A percentile compares a stretch with the other conserved stretches of the same genome.
Conservation (phyloP, 2,329 filamentous ascomycete species). For the Diplodia intermedia region DNA sequence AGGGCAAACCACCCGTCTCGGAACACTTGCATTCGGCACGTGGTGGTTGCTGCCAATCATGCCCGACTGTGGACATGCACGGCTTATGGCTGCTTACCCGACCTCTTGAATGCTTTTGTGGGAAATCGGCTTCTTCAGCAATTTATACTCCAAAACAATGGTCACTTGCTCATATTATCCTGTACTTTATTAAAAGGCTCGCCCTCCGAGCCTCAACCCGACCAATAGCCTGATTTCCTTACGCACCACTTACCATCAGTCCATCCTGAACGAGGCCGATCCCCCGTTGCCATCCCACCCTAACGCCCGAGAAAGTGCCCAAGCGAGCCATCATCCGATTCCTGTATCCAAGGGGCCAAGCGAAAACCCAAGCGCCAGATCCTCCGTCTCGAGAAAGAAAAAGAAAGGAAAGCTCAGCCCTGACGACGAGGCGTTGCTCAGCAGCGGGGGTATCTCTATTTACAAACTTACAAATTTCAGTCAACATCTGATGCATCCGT, state of each 20-base stretch:
- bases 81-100: slow-evolving; percentile 28
- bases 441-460: slow-evolving; percentile 4
- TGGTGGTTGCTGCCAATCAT: slow-evolving; percentile 16
- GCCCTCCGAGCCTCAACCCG: not conserved
- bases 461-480: slow-evolving; percentile 17
- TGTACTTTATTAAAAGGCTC: not conserved
- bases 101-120: slow-evolving; percentile 11
- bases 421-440: not conserved
- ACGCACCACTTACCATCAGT: slow-evolving; percentile 2
- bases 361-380: not conserved
- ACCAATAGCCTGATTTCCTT: not conserved
- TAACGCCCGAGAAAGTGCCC: slow-evolving; percentile 10
- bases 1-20: slow-evolving; percentile 3
- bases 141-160: not conserved
- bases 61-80: not conserved
- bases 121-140: not conserved
- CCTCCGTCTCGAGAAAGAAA: not conserved
- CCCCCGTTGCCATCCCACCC: not conserved
- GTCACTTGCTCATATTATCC: slow-evolving; percentile 16
- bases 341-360: slow-evolving; percentile 15
- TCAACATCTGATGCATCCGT: slow-evolving; percentile 28
- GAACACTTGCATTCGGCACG: slow-evolving; percentile 18
- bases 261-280: not conserved
- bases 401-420: slow-evolving; percentile 3
- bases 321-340: not conserved